Conservation (phyloP, 306 rosid genomes). For the Leucaena leucocephala region DNA sequence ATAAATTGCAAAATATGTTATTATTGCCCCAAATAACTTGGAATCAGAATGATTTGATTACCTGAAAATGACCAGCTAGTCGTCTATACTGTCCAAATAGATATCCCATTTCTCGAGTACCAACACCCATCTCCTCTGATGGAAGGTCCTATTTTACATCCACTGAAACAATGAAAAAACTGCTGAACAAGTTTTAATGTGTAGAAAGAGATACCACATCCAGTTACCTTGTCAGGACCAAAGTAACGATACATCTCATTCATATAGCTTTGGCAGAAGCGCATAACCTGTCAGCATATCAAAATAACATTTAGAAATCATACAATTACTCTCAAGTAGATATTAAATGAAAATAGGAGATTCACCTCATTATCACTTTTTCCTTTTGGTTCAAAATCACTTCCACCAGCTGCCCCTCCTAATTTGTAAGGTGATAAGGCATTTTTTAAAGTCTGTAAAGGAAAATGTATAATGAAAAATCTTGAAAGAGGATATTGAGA, state of each 20-base stretch:
- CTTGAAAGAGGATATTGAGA: background rate
- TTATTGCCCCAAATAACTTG: constrained; percentile 5
- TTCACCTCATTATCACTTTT: constrained; percentile 93
- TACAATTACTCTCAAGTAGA: constrained; percentile 15
- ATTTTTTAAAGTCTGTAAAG: constrained; percentile 84
- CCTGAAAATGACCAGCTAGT: constrained; percentile 95
- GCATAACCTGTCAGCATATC: constrained; percentile 79
- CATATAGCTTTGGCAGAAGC: constrained; percentile 99
- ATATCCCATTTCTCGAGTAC: constrained; percentile 99
- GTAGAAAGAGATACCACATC: constrained; percentile 33
- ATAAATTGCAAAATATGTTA: background rate
- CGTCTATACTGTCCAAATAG: constrained; percentile 99
- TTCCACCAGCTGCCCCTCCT: constrained; percentile 99
- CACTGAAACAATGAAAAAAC: constrained; percentile 43
- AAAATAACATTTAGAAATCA: constrained; percentile 43
- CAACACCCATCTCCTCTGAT: constrained; percentile 99
- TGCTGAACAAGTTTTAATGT: constrained; percentile 18
- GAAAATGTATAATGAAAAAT: background rate
- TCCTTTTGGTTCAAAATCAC: constrained; percentile 98
- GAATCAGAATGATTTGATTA: constrained; percentile 33
- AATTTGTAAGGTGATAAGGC: constrained; percentile 94
- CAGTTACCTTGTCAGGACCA: constrained; percentile 95
- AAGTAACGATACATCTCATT: constrained; percentile 89
- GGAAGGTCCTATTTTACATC: constrained; percentile 80
- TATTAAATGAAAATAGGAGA: constrained; percentile 20